Base-by-base conservation (phyloP, 2,329 filamentous ascomycete genomes). In the Biscogniauxia sp. region DNA sequence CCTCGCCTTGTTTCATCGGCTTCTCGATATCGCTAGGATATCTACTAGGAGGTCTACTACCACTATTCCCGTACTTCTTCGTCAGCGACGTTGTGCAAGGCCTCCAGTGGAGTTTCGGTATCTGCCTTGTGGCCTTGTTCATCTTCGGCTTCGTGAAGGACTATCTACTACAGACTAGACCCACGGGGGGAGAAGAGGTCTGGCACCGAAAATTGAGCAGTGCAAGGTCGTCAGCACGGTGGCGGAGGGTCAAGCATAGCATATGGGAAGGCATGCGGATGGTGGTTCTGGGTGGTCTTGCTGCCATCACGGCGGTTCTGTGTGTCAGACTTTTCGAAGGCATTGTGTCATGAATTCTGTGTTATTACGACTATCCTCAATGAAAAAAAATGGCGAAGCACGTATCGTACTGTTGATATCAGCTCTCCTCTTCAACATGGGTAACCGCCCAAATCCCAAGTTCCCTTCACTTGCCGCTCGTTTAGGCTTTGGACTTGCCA, bases 41-140 rank as follows among this genome's bases (percentile, higher is more conserved):
- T 72, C 87, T 91, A 56, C 73, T 91, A 20, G 89, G 89, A 20
- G 89, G 89, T 0, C 78, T 91, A 57, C 82, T 91, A n/a, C 88
- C 89, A 15, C 80, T 91, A 68, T 74, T 89, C 51, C 89, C 89
- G 0, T 92, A 92, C 75, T 87, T 91, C 65, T 78, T 88, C 65
- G 77, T 84, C 71, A 61, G 66, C 15, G 71, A 73, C 20, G 77
- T 83, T 7, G 71, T 73, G 23, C 68, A 77, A n/a, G 82, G 81
- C 0, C 75, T 93, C 55, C 79, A 82, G 41, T 82, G 85, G 61
- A 88, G 85, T 23, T 79, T 88, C 25, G 79, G 72, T 4, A 80
- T 89, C 57, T 90, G 88, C 69, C 80, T 84, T 13, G 69, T 86
- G 7, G 83, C 86, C 1, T 73, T 90, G 51, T 82, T 89, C 58